Evolutionary conservation across 257 asterid genomes (phyloP), one percentile per base, ranked within the genome.

Genomic region (Solanum appendiculatum): DNA sequence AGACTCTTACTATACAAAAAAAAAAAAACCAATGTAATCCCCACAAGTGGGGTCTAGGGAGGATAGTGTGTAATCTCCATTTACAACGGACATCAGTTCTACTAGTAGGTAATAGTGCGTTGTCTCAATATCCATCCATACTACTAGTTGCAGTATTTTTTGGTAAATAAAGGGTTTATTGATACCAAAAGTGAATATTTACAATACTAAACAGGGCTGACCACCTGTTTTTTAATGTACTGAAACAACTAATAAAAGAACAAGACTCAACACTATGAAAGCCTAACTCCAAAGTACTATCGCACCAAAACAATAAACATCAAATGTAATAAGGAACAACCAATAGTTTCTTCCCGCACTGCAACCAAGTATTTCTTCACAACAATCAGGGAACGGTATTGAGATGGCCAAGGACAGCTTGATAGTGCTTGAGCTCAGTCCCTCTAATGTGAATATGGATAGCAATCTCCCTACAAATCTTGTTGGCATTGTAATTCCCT

Each of bases 11-110:
- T n/a, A 40, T 40, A 77, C 29, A 54, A 54, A 10, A 42, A 42
- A 10, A 60, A 0, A 1, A 60, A n/a, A 60, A 0, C 6, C 31
- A 23, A 2, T 60, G 69, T n/a, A 60, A 60, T n/a, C 31, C 31
- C 15, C 68, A 23, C 68, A 9, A 60, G 29, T 60, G 15, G 2
- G 3, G 16, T 60, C 1, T 60, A 1, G 31, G 15, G 1, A 60
- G 2, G 16, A 60, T 60, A 60, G 16, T 60, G 69, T n/a, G 16
- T n/a, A 60, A 37, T 84, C 68, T 18, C 36, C 46, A 9, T 25
- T 27, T 83, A 83, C 64, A 40, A 46, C 87, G 77, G 91, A 89
- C 44, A 9, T 27, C 90, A 15, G 97, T 93, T 77, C 92, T 11
- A 63, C 70, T 0, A 25, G 18, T 63, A n/a, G 70, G 70, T 63